Conservation (phyloP, 257 asterid genomes). For the Rauvolfia tetraphylla region DNA sequence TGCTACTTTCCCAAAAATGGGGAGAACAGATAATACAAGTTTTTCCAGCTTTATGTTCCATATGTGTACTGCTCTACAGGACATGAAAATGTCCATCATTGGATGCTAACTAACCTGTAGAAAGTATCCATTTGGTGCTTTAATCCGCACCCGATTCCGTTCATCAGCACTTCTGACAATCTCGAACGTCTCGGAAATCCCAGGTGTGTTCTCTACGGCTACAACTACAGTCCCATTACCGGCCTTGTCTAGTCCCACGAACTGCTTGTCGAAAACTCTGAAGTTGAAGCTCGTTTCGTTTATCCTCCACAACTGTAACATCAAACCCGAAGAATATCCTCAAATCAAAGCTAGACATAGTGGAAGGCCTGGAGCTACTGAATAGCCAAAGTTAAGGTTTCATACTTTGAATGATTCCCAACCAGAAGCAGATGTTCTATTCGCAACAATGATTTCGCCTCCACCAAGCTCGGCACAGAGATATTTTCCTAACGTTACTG, state of each 20-base stretch:
- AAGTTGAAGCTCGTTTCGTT: conserved; percentile 48
- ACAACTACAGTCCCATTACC: conserved; percentile 25
- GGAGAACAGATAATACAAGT: no score
- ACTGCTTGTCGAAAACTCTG: conserved; percentile 58
- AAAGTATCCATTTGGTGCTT: conserved; percentile 54
- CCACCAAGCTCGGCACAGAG: conserved; percentile 73
- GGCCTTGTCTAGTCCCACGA: conserved; percentile 47
- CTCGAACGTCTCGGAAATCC: conserved; percentile 35
- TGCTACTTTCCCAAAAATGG: no score
- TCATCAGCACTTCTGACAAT: conserved; percentile 44
- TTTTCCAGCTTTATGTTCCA: no score
- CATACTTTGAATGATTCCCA: conserved; percentile 78
- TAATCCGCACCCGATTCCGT: conserved; percentile 45
- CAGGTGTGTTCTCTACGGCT: conserved; percentile 33
- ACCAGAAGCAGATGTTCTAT: conserved; percentile 56
- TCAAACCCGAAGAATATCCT: background rate
- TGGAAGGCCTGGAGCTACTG: no score
- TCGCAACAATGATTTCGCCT: conserved; percentile 60
- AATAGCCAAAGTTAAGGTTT: no score
- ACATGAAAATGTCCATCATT: background rate
- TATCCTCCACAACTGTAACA: conserved; percentile 67
- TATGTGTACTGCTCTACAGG: no score
- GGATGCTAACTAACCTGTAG: conserved; percentile 35
- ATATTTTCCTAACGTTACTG: conserved; percentile 51
- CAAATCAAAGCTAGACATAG: background rate